These are phyloP conservation scores for Cenchrus americanus DNA, from an alignment of 176 grass and related monocot genomes.

Conservation along the genomic window DNA sequence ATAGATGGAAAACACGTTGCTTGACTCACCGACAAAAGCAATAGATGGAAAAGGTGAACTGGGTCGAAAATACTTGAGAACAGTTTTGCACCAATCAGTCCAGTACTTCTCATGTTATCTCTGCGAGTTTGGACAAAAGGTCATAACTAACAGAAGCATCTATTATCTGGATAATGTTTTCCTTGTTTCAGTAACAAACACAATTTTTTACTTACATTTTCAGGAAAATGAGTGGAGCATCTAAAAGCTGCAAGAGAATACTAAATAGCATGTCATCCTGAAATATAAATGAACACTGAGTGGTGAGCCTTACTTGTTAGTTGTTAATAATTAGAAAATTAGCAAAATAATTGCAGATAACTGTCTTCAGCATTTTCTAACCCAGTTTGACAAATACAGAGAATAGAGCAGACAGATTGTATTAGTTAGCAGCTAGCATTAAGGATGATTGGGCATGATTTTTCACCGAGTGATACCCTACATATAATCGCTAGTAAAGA, in stretches of 20 bases:
- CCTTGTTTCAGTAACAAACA: neutral
- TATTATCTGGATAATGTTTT: constrained; percentile 20
- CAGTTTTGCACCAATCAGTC: constrained; percentile 52
- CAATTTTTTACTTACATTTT: constrained; percentile 58
- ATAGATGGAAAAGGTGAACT: constrained; percentile 78
- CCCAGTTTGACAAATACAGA: constrained; percentile 18
- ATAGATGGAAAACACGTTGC: constrained; percentile 30
- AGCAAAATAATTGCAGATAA: constrained; percentile 33
- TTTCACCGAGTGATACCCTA: constrained; percentile 12
- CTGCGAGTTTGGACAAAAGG: constrained; percentile 50
- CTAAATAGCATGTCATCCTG: constrained; percentile 90
- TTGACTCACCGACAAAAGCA: constrained; percentile 75
- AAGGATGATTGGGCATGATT: neutral
- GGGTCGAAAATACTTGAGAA: constrained; percentile 83
- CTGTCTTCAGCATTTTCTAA: neutral
- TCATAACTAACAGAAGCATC: neutral
- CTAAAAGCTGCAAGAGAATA: constrained; percentile 77
- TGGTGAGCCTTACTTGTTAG: neutral
- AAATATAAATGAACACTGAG: constrained; percentile 26
- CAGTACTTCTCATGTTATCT: constrained; percentile 39
- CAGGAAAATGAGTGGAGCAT: constrained; percentile 58
- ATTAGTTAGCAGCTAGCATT: neutral
- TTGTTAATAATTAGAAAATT: constrained; percentile 13
- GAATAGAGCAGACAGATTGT: constrained; percentile 6
- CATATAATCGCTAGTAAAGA: constrained; percentile 20